These are phyloP conservation scores for Xylariaceae sp. DNA, from an alignment of 2,329 filamentous ascomycete species.

Conservation along the genomic window DNA sequence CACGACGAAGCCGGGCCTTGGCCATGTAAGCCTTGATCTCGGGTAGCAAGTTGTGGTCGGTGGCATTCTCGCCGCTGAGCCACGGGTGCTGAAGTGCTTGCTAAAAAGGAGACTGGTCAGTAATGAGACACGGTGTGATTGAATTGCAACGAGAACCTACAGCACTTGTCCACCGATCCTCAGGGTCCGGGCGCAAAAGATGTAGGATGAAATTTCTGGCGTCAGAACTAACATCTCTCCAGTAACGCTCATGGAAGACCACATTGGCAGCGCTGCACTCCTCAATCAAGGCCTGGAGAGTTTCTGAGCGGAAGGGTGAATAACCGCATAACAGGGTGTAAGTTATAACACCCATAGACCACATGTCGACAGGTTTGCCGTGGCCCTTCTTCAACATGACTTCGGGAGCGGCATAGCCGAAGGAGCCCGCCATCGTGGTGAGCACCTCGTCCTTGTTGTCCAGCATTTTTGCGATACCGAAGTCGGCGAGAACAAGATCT, in stretches of 20 bases:
- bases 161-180: conserved; percentile 70
- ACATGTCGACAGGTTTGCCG: conserved; percentile 98
- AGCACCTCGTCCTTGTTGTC: conserved; percentile 86
- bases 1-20: conserved; percentile 82
- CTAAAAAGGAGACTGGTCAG: conserved; percentile 35
- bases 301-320: conserved; percentile 95
- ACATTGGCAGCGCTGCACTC: conserved; percentile 82
- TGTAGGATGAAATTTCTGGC: conserved; percentile 89
- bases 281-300: conserved; percentile 84
- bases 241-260: conserved; percentile 95
- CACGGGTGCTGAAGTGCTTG: conserved; percentile 77
- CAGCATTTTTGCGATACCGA: conserved; percentile 97
- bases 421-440: conserved; percentile 97
- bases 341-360: conserved; percentile 97
- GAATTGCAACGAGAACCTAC: conserved; percentile 41
- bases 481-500: conserved; percentile 88
- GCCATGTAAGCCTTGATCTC: conserved; percentile 94
- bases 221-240: conserved; percentile 93
- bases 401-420: conserved; percentile 95
- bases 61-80: conserved; percentile 86
- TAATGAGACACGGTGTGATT: neutral
- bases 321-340: conserved; percentile 98
- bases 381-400: conserved; percentile 98
- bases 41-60: conserved; percentile 93
- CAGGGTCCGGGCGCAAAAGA: conserved; percentile 73